These are phyloP conservation scores for Pichia sp. DNA, from an alignment of 1,139 yeast genomes.

Conservation along the genomic window DNA sequence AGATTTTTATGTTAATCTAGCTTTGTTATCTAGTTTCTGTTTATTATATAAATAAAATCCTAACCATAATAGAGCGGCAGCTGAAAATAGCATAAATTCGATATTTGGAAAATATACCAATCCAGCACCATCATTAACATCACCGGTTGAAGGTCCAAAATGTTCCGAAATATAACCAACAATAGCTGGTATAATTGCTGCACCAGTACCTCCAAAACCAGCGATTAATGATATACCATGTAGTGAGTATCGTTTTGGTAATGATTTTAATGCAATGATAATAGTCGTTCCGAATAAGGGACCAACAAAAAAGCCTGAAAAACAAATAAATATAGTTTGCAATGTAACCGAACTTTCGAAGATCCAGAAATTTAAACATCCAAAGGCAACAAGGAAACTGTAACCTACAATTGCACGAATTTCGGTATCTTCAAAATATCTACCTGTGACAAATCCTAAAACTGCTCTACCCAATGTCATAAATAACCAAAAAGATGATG, in stretches of 20 bases:
- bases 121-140: constrained; percentile 22
- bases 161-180: constrained; percentile 40
- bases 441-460: constrained; percentile 58
- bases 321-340: constrained; percentile 39
- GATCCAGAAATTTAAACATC: constrained; percentile 22
- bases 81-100: constrained; percentile 18
- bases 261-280: constrained; percentile 52
- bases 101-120: constrained; percentile 27
- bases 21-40: constrained; percentile 14
- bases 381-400: constrained; percentile 23
- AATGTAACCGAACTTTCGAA: constrained; percentile 13
- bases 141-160: constrained; percentile 16
- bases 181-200: constrained; percentile 62
- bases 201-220: constrained; percentile 78
- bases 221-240: constrained; percentile 71
- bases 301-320: constrained; percentile 66
- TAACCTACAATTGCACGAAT: constrained; percentile 43
- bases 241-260: constrained; percentile 59
- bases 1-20: constrained; percentile 12
- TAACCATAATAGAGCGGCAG: constrained; percentile 23
- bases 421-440: constrained; percentile 41
- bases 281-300: constrained; percentile 78
- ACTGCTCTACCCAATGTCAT: constrained; percentile 55
- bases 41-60: constrained; percentile 21
- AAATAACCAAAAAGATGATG: constrained; percentile 62